Base-by-base conservation (phyloP, 495 filamentous ascomycete species). In the Aspergillus biplanus region DNA sequence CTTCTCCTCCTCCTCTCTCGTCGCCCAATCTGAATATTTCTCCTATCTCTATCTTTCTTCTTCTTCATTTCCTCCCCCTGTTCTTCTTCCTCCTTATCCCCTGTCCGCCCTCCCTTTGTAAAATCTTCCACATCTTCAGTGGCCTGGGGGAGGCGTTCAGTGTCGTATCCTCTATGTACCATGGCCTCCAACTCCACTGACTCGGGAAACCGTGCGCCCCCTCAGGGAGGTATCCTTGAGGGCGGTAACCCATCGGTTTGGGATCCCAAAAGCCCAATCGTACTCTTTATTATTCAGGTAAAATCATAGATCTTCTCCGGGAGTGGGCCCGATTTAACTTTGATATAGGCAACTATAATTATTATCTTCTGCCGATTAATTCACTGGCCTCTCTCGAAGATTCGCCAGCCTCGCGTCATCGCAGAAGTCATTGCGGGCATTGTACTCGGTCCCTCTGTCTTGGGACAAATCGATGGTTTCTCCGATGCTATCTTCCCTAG, bases 391-490 rank as follows among this genome's bases (percentile, higher is more conserved):
- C 84, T 98, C 8, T 92, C 91, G 58, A 90, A 89, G 69, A 78
- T 97, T 50, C 89, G 90, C 58, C 94, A 98, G 71, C 94, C 94
- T 52, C 86, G 90, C 61, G 94, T 98, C 62, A 99, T 99, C 67
- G 92, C 95, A 47, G 95, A 98, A 83, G 92, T 99, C 46, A 89
- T 99, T 63, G 93, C 89, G 27, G 95, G 95, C 58, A 93, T 99
- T 69, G 70, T 99, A 6, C 82, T 99, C 8, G 95, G 93, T 44
- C 93, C 92, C 6, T 92, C 90, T 1, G 92, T 96, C 18, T 83
- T 96, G 83, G 90, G 91, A 65, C 87, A 87, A 34, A 90, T 96
- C 39, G 91, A 91, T 4, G 88, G 89, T 54, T 99, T 97, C 75
- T 85, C 85, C 34, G 71, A 83, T 5, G 76, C 89, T 68, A 92